Conservation (phyloP, 2,329 filamentous ascomycete genomes). For the Drechslerella stenobrocha region DNA sequence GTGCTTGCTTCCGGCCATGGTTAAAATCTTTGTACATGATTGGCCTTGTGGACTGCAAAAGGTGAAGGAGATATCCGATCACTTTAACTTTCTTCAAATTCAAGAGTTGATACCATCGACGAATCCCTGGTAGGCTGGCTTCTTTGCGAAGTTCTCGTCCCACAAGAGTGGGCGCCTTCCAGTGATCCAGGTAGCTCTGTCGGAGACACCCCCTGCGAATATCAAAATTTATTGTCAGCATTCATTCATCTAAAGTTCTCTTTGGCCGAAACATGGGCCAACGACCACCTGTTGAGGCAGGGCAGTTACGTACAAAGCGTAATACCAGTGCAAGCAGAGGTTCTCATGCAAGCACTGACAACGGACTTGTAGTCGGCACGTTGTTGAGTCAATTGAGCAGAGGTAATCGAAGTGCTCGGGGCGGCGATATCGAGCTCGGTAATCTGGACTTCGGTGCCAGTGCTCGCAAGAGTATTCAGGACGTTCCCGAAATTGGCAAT, state of each 20-base stretch:
- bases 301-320: constrained; percentile 60
- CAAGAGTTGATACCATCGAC: constrained; percentile 40
- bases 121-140: constrained; percentile 57
- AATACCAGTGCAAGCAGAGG: constrained; percentile 67
- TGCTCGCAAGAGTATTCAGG: constrained; percentile 37
- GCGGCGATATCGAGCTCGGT: constrained; percentile 69
- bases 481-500: constrained; percentile 54
- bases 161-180: constrained; percentile 58
- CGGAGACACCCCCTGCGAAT: constrained; percentile 58
- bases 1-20: too few species aligned
- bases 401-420: constrained; percentile 58
- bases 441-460: constrained; percentile 64
- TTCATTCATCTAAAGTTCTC: too few species aligned
- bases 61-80: too few species aligned
- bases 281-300: background rate
- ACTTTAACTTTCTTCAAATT: too few species aligned
- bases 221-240: constrained; percentile 57
- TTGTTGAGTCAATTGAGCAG: constrained; percentile 52
- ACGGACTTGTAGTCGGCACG: constrained; percentile 54
- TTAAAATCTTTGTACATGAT: too few species aligned
- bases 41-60: too few species aligned
- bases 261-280: too few species aligned
- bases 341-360: constrained; percentile 63
- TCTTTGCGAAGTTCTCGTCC: constrained; percentile 59
- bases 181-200: constrained; percentile 61